These are phyloP conservation scores for Parascedosporium putredinis DNA, from an alignment of 2,329 filamentous ascomycete genomes.

Conservation along the genomic window DNA sequence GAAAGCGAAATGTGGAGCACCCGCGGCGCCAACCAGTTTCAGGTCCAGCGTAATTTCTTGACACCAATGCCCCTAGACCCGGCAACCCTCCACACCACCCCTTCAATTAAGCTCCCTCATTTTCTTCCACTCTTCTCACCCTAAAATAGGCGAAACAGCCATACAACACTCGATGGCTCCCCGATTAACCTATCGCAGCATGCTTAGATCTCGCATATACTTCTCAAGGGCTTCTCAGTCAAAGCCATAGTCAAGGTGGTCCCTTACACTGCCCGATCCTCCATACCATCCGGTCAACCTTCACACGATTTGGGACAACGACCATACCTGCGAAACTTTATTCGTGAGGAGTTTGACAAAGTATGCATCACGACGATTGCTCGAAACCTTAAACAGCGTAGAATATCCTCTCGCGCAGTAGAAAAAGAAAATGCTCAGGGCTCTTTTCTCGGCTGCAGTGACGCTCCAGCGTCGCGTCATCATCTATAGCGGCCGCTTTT, in stretches of 20 bases:
- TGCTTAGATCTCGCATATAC: neutral
- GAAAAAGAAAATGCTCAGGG: too few relatives aligned
- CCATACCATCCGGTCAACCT: neutral
- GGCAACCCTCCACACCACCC: neutral
- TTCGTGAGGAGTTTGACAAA: neutral
- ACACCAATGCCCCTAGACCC: neutral
- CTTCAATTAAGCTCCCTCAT: neutral
- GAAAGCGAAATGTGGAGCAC: neutral
- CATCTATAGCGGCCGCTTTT: too few relatives aligned
- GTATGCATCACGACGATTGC: neutral
- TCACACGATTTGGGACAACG: neutral
- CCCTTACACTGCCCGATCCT: neutral
- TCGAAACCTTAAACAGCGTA: constrained; percentile 1
- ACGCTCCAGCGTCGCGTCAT: too few relatives aligned
- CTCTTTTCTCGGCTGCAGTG: too few relatives aligned
- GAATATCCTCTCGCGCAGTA: neutral
- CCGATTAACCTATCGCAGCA: neutral
- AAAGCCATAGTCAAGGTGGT: neutral
- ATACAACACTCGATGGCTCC: constrained; percentile 1
- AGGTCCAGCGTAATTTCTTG: neutral
- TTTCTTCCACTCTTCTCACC: neutral
- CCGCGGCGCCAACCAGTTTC: neutral
- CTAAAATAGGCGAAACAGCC: neutral
- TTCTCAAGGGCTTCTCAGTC: neutral
- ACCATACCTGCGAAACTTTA: constrained; percentile 1